A percentile compares a stretch with the other conserved stretches of the same genome.
Conservation (phyloP, 495 filamentous ascomycete species). For the Aspergillus heteromorphus region DNA sequence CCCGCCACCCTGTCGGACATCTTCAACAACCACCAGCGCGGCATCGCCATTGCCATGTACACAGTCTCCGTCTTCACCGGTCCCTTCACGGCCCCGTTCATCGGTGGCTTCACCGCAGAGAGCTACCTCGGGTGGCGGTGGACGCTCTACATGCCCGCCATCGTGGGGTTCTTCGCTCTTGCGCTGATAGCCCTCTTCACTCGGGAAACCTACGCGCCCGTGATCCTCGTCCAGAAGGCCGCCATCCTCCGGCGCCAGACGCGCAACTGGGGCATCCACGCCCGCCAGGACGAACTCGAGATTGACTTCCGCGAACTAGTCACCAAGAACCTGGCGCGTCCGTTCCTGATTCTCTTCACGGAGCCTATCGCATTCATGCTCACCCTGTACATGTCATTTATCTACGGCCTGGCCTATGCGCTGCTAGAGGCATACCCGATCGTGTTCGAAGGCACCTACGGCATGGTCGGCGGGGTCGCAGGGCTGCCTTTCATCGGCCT, state of each 20-base stretch:
- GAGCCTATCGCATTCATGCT: constrained; percentile 42
- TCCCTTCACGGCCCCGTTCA: constrained; percentile 37
- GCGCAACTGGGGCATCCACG: constrained; percentile 43
- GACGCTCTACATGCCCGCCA: constrained; percentile 39
- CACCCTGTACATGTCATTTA: constrained; percentile 37
- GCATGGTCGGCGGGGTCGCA: constrained; percentile 22
- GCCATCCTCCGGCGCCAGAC: constrained; percentile 34
- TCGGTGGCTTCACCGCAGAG: constrained; percentile 35
- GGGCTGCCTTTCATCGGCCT: constrained; percentile 29
- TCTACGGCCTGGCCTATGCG: constrained; percentile 34
- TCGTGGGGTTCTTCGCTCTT: constrained; percentile 26
- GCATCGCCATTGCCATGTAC: constrained; percentile 44
- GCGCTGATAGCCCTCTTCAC: constrained; percentile 22
- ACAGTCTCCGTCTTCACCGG: constrained; percentile 40
- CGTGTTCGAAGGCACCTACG: constrained; percentile 26
- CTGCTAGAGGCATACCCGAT: constrained; percentile 28
- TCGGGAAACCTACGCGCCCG: constrained; percentile 35
- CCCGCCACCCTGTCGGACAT: constrained; percentile 46
- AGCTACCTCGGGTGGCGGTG: constrained; percentile 41
- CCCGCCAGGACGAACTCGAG: constrained; percentile 42
- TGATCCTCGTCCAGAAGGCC: constrained; percentile 33
- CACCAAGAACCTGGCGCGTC: constrained; percentile 35
- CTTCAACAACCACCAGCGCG: constrained; percentile 39
- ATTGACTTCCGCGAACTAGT: constrained; percentile 31
- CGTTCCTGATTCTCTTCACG: constrained; percentile 36